These are phyloP conservation scores for Gossypium herbaceum DNA, from an alignment of 345 rosid genomes.

Conservation along the genomic window DNA sequence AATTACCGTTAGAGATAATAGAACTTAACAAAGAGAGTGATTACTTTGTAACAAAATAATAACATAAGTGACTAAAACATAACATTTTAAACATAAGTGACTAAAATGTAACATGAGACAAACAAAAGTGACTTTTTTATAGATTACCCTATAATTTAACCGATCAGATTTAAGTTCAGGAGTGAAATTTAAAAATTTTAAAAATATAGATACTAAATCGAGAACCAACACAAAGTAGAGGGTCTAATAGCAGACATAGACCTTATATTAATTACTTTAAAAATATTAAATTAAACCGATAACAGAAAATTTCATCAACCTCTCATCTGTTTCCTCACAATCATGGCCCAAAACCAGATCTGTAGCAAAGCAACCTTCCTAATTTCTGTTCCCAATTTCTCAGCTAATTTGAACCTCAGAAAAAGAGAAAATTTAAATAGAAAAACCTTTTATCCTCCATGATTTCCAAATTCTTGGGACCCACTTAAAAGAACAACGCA, in stretches of 20 bases:
- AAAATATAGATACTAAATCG: background rate
- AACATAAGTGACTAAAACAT: too few relatives aligned
- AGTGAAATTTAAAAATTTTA: too few relatives aligned
- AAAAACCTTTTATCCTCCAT: background rate
- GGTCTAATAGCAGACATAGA: too few relatives aligned
- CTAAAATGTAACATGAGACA: too few relatives aligned
- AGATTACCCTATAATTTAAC: too few relatives aligned
- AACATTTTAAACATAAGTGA: too few relatives aligned
- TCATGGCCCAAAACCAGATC: background rate
- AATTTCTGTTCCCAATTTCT: constrained; percentile 1
- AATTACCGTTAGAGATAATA: too few relatives aligned
- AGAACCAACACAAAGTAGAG: background rate
- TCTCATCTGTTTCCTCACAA: background rate
- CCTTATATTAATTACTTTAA: too few relatives aligned
- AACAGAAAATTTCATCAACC: background rate
- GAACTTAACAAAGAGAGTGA: too few relatives aligned
- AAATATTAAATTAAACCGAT: background rate
- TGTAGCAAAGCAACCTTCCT: background rate
- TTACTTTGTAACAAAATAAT: too few relatives aligned
- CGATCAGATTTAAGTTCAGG: too few relatives aligned
- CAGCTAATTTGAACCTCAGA: constrained; percentile 11
- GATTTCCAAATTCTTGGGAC: background rate
- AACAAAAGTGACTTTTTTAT: too few relatives aligned
- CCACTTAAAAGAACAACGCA: background rate
- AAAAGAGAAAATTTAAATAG: background rate